Percentiles rank a stretch among this genome's conserved stretches.
Conservation (phyloP, 73 alveolate species). For the Durusdinium trenchii region DNA sequence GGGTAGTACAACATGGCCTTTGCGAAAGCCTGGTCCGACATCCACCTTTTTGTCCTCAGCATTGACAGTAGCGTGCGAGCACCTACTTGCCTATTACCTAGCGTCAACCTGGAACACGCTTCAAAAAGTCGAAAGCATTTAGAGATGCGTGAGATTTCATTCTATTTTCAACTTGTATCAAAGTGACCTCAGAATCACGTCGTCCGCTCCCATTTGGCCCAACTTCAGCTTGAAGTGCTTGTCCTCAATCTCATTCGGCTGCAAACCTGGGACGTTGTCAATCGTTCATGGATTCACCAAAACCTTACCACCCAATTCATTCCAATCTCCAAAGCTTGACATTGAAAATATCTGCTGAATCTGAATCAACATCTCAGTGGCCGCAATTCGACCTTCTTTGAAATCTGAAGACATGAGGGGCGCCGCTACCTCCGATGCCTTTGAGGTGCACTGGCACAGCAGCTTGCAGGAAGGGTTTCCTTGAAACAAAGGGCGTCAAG, state of each 20-base stretch:
- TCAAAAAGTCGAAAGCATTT: no score
- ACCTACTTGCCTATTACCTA: no score
- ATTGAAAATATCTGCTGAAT: background rate
- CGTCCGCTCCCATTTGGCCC: background rate
- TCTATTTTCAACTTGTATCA: background rate
- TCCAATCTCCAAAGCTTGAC: background rate
- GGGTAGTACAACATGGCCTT: background rate
- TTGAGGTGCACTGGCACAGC: background rate
- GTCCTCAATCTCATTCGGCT: background rate
- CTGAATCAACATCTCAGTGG: background rate
- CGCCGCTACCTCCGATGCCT: background rate
- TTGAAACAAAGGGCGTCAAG: background rate
- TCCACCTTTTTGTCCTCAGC: conserved; percentile 2
- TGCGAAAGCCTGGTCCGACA: background rate
- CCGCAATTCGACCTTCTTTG: background rate
- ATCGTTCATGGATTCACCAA: background rate
- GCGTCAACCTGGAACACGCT: no score
- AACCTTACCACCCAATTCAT: background rate
- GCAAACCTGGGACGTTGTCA: background rate
- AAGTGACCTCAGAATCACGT: background rate
- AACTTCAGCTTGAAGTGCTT: background rate
- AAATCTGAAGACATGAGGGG: background rate
- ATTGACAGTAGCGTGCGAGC: no score
- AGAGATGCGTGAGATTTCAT: background rate
- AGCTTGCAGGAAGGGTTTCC: background rate